Evolutionary conservation across 345 rosid species (phyloP).

Genomic region (Eucalyptus dawsonii): DNA sequence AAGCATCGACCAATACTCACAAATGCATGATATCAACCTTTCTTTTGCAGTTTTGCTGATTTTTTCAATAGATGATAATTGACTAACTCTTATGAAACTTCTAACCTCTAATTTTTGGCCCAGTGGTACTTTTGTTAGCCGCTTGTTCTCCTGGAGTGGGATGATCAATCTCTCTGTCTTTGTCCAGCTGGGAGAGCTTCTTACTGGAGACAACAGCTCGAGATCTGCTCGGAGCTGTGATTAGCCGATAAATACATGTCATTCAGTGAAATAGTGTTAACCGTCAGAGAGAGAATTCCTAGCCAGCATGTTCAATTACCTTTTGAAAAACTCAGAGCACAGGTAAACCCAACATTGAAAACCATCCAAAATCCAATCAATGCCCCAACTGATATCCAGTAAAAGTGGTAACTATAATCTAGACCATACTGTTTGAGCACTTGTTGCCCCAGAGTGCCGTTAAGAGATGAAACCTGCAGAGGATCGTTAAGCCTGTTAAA

Average conservation of each 20-base stretch:
- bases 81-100: neutral
- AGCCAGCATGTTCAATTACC: constrained; percentile 1
- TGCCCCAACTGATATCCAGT: constrained; percentile 23
- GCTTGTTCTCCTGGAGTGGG: neutral
- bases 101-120: constrained; percentile 10
- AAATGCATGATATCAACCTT: neutral
- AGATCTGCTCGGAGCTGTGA: constrained; percentile 21
- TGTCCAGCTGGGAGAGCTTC: neutral
- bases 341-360: constrained; percentile 19
- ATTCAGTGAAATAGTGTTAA: neutral
- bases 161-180: neutral
- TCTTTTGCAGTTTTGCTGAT: neutral
- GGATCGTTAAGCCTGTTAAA: neutral
- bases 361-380: constrained; percentile 28
- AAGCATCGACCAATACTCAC: neutral
- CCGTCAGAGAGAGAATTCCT: neutral
- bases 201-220: constrained; percentile 6
- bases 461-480: constrained; percentile 20
- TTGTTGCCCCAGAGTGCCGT: constrained; percentile 13
- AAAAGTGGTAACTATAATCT: constrained; percentile 9
- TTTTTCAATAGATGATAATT: neutral
- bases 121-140: neutral
- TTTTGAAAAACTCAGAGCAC: constrained; percentile 10
- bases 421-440: constrained; percentile 15
- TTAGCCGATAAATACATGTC: neutral